phyloP scores from a whole-genome alignment of 768 basidiomycete genomes.

The Naganishia antarctica region DNA sequence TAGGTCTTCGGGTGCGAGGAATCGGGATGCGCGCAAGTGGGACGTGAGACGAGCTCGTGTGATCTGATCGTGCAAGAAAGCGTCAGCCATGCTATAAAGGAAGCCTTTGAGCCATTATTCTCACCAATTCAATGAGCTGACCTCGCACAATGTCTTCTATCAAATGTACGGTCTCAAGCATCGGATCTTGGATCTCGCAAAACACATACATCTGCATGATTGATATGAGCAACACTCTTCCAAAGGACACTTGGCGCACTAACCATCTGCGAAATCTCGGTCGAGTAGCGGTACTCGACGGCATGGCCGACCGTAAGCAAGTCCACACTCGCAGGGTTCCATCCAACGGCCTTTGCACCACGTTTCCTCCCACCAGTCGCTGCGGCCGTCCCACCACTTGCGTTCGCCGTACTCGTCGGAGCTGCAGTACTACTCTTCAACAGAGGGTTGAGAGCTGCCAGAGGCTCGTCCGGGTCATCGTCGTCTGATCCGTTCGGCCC shows the following conservation, averaged over 20 bases:
- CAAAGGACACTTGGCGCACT: conserved; percentile 18
- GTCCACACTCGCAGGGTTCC: conserved; percentile 16
- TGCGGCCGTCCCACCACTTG: neutral
- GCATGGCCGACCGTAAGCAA: conserved; percentile 2
- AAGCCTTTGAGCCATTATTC: no score
- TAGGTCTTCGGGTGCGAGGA: conserved; percentile 85
- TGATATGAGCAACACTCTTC: neutral
- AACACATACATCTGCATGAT: conserved; percentile 63
- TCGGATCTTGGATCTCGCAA: conserved; percentile 87
- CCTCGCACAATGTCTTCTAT: conserved; percentile 92
- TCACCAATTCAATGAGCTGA: conserved; percentile 83
- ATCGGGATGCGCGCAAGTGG: conserved; percentile 73
- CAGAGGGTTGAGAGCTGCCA: neutral
- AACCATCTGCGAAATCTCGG: conserved; percentile 93
- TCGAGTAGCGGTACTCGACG: conserved; percentile 69
- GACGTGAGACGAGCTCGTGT: conserved; percentile 82
- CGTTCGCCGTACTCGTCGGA: neutral
- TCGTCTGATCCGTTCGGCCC: conserved; percentile 1
- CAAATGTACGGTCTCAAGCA: conserved; percentile 76
- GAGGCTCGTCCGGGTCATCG: conserved; percentile 7
- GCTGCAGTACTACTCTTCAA: neutral
- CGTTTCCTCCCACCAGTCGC: conserved; percentile 14
- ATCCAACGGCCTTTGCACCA: conserved; percentile 16
- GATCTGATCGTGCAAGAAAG: no score
- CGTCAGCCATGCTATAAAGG: no score